phyloP scores from a whole-genome alignment of 164 flowering plant species.

The Brasenia schreberi region DNA sequence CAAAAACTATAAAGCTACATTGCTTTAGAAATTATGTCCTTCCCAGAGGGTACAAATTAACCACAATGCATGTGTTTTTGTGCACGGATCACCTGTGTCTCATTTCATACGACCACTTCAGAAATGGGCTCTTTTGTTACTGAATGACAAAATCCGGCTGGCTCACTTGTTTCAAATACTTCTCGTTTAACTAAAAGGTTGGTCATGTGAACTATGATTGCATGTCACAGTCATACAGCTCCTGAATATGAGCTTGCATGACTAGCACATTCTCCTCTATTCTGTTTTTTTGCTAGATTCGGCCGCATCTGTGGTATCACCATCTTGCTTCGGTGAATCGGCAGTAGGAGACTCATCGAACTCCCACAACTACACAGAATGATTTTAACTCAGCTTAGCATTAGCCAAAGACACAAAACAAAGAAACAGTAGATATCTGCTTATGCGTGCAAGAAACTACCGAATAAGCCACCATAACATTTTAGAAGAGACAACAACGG shows the following conservation, averaged over 20 bases:
- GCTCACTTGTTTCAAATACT: neutral
- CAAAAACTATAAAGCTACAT: neutral
- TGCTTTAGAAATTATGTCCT: neutral
- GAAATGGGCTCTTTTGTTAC: neutral
- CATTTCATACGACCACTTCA: neutral
- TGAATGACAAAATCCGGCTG: neutral
- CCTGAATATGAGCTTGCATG: neutral
- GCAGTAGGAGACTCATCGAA: slow-evolving; percentile 43
- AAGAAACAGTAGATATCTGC: neutral
- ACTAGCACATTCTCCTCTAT: slow-evolving; percentile 6
- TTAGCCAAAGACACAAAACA: slow-evolving; percentile 1
- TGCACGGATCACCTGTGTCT: neutral
- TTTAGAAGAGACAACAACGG: neutral
- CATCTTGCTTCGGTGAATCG: slow-evolving; percentile 16
- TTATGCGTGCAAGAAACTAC: neutral
- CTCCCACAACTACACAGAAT: slow-evolving; percentile 42
- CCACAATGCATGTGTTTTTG: neutral
- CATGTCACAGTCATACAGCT: too few relatives aligned
- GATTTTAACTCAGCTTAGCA: neutral
- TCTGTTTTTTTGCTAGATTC: slow-evolving; percentile 43
- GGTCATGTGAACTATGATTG: too few relatives aligned
- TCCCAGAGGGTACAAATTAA: neutral
- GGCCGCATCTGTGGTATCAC: slow-evolving; percentile 12
- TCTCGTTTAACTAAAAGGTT: neutral
- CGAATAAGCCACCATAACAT: neutral